Base-by-base conservation (phyloP, 306 rosid genomes). In the Dryas octopetala region DNA sequence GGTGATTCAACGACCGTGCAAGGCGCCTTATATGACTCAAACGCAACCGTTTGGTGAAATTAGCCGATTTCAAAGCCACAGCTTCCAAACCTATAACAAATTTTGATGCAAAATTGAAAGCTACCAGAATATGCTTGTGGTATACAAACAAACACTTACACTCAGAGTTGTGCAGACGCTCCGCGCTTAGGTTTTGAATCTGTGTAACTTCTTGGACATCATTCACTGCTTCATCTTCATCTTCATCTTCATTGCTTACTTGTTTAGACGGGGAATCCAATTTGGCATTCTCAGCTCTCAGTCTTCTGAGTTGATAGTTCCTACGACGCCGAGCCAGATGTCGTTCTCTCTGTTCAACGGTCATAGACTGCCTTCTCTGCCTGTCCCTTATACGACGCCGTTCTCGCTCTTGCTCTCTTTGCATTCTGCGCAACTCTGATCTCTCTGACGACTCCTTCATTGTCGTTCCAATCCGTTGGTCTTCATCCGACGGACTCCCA, bases 321-420 rank as follows among this genome's bases (percentile, higher is more conserved):
- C 89, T 80, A n/a, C 97, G 88, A 16, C 98, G 90, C n/a, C 98
- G 78, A 0, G 93, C 96, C 9, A 91, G 91, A 66, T 89, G 98
- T 51, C 87, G 80, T 55, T 93, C 97, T 57, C 93, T 86, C 79
- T 93, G 98, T 54, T 93, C 98, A 53, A 84, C 70, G 9, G 88
- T 91, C 98, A 91, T 93, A 2, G 97, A 83, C 59, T 86, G 95
- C 75, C 98, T 82, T 79, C 96, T 89, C 49, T 91, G 84, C 61
- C 93, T 70, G 76, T 93, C 98, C 17, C 97, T 83, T 8, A 89
- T 63, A 0, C 98, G 90, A 5, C 98, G 85, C 48, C 96, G 89
- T 71, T 89, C 93, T 50, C 93, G 81, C 69, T 91, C 98, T 73
- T 83, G 86, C 52, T 90, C 98, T 52, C 91, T 85, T 44, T 82